Base-by-base conservation (phyloP, 176 grass and related monocot genomes). In the Dactylis glomerata region DNA sequence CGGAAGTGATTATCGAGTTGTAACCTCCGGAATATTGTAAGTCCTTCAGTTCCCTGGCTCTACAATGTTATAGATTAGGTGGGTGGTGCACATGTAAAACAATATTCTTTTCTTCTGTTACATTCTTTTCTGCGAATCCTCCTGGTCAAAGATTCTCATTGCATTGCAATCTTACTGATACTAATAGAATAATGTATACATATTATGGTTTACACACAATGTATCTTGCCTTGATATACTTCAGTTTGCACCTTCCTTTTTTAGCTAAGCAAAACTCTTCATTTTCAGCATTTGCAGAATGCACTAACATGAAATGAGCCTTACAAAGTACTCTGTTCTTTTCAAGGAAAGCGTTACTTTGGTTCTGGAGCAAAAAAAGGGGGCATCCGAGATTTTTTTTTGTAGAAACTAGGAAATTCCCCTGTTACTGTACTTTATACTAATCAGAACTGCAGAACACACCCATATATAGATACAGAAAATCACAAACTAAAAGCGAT, bases 41-140 rank as follows among this genome's bases (percentile, higher is more conserved):
- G 68, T 20, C 66, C 22, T 80, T 68, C 49, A 2, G 76, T 76
- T 76, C 66, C 34, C 42, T 41, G 22, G 61, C 46, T 28, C 19
- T 58, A 44, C 24, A 73, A 76, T 87, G 59, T 66, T 36, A 75
- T 67, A 83, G 84, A 50, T 79, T 87, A 87, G 68, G 24, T 57
- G 33, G 88, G n/a, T 83, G 57, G 69, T 90, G 78, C 75, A 83
- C 23, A 76, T 87, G 89, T 84, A 69, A 83, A 78, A 86, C 33
- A 80, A 50, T 46, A 19, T 38, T 22, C 34, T 31, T 45, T 45
- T 28, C 33, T 50, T 11, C 2, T 49, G 1, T 4, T 74, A 82
- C 64, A 45, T 36, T 75, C 71, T 34, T 75, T 80, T 68, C 61
- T 44, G 11, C 28, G 37, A 38, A 1, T 27, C 41, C 65, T 65